Evolutionary conservation across 805 yeast species (phyloP), one percentile per base, ranked within the genome.

Genomic region (Cyberlindnera meyerae): DNA sequence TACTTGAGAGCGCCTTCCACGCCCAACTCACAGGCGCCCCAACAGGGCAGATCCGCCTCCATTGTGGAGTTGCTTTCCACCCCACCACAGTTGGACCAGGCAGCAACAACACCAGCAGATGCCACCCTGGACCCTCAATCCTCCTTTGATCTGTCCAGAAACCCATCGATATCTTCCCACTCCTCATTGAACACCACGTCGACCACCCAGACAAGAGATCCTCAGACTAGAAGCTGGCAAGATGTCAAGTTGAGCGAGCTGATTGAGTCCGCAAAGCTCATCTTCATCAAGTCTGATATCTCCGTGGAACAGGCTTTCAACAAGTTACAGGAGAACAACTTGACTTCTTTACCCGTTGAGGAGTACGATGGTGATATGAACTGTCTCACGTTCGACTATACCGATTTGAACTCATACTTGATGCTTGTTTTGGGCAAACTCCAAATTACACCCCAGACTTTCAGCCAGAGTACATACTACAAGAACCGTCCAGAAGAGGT

Each of bases 291-390:
- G 43, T 76, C 80, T 3, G 62, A 75, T 6, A 66, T 76, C 24
- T 77, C 95, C 4, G 94, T 90, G 16, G 96, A 90, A 58, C 71
- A 77, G 38, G 96, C 97, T 2, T 93, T 85, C 63, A 87, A 88
- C 51, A 78, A 81, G 4, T 68, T 90, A 52, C 71, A 74, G 21
- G 63, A 70, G 22, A 72, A 89, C 58, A 79, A 82, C 45, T 71
- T 93, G 53, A 90, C 96, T 2, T 82, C 94, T 12, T 65, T 93
- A 38, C 97, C 98, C 0, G 93, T 90, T 13, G 75, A 71, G 44
- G 66, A 70, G 32, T 65, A 51, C 40, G 65, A 68, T 2, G 66
- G 70, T 34, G 85, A 78, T 48, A 63, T 79, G 47, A 73, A 80
- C 47, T 86, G 93, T 52, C 70, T 82, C 42, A 82, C 95, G 2